Percentiles rank a stretch among this genome's conserved stretches.
These are phyloP conservation scores for Penstemon newberryi DNA, from an alignment of 257 asterid species.

Conservation along the genomic window DNA sequence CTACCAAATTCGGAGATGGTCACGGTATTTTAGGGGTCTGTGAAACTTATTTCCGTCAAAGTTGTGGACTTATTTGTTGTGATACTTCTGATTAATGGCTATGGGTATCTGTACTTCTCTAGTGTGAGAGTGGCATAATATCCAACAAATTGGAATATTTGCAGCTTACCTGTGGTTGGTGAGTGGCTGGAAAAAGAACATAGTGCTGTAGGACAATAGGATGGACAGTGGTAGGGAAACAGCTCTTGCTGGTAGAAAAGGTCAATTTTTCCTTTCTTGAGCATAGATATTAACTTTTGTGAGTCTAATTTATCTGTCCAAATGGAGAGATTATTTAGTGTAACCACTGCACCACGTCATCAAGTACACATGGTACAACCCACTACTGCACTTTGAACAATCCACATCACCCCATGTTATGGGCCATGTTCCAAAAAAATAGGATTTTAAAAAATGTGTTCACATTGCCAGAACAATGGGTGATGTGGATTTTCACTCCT, in stretches of 20 bases:
- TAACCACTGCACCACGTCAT: no score
- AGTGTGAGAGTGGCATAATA: slow-evolving; percentile 5
- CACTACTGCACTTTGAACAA: neutral
- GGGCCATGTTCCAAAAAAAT: no score
- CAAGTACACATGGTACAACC: no score
- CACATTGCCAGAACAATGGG: no score
- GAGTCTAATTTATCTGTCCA: neutral
- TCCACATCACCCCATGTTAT: no score
- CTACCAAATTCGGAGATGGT: neutral
- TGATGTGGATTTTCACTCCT: no score
- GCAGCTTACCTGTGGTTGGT: slow-evolving; percentile 8
- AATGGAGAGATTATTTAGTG: no score
- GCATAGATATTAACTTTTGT: slow-evolving; percentile 2
- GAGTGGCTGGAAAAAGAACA: neutral
- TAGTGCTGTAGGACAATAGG: slow-evolving; percentile 9
- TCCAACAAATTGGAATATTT: neutral
- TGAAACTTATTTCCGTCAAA: slow-evolving; percentile 1
- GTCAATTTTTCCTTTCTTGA: slow-evolving; percentile 2
- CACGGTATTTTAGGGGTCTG: neutral
- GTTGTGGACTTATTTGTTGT: slow-evolving; percentile 17
- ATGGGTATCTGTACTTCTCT: slow-evolving; percentile 16
- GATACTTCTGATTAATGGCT: slow-evolving; percentile 10
- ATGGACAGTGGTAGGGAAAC: slow-evolving; percentile 1
- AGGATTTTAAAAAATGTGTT: no score
- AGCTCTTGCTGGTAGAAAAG: slow-evolving; percentile 11